Base-by-base conservation (phyloP, 2,329 filamentous ascomycete species). In the Xylaria arbuscula region DNA sequence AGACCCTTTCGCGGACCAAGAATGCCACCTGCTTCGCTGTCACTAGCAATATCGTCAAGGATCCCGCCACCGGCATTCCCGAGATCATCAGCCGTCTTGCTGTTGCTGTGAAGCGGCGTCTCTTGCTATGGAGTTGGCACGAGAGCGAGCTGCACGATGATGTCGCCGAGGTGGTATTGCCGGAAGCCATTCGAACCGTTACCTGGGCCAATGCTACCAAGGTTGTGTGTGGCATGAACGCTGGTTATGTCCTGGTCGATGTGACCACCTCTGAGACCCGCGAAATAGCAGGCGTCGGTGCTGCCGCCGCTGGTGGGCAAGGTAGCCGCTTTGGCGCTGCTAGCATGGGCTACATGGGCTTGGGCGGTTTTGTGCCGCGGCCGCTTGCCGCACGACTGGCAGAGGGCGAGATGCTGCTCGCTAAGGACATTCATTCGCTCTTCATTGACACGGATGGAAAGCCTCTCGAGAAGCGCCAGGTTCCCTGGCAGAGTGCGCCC, bases 271-370 rank as follows among this genome's bases (percentile, higher is more conserved):
- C 90, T 51, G 86, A 90, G 62, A 85, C 93, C 1, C 90, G 90
- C 69, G 93, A 97, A 64, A 91, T 99, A 68, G 88, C 92, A 64
- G 93, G 92, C 13, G 90, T 92, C 0, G 91, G 92, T 42, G 88
- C 89, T 11, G 90, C 90, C 28, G 85, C 86, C 8, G 85, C 88
- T 0, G 83, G 85, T 1, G 84, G 84, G 1, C 90, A 92, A 72
- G 88, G 87, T 2, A 90, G 89, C 64, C 88, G 94, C 45, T 95
- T 98, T 73, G 93, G 93, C 6, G 92, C 93, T 1, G 92, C 91
- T 8, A 93, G 93, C 56, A 98, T 98, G 93, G 94, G 94, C 53
- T 98, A 98, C 77, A 97, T 98, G 88, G 95, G 95, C 0, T 90
- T 98, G 78, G 94, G 93, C 58, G 92, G 93, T 50, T 96, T 94